These are phyloP conservation scores for Tulasnella sp. DNA, from an alignment of 768 basidiomycete genomes.

Conservation along the genomic window DNA sequence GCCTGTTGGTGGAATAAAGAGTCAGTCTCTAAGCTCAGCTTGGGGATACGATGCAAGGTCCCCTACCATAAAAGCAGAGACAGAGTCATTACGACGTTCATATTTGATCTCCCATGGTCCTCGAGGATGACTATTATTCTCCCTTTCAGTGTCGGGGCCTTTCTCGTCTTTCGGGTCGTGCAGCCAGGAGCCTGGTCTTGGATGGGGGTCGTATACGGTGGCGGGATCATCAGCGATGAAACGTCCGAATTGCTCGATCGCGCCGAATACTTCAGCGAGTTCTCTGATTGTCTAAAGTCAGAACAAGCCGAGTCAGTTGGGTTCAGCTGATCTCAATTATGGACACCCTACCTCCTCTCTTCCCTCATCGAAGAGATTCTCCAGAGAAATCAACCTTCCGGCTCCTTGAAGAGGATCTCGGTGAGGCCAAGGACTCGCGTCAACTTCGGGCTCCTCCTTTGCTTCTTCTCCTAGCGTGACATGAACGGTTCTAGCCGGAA, in stretches of 20 bases:
- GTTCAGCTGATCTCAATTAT: background rate
- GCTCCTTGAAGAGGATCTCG: background rate
- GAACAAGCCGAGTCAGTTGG: background rate
- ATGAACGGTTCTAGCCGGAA: background rate
- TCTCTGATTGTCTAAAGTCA: background rate
- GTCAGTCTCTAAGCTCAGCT: background rate
- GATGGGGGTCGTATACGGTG: background rate
- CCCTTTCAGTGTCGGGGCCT: background rate
- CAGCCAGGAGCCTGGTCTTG: background rate
- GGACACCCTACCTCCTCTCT: background rate
- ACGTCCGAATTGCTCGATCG: background rate
- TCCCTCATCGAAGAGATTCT: background rate
- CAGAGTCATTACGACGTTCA: background rate
- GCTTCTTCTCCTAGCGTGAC: background rate
- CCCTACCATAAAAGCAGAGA: background rate
- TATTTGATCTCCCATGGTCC: constrained; percentile 15
- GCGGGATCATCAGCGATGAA: background rate
- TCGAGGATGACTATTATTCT: background rate
- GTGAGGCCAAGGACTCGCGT: background rate
- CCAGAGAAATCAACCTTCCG: background rate
- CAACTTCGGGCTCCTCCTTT: background rate
- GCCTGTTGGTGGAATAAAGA: background rate
- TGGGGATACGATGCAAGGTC: background rate
- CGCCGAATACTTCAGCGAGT: background rate
- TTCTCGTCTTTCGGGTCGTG: background rate